phyloP scores from a whole-genome alignment of 345 rosid genomes.

The Jatropha curcas region DNA sequence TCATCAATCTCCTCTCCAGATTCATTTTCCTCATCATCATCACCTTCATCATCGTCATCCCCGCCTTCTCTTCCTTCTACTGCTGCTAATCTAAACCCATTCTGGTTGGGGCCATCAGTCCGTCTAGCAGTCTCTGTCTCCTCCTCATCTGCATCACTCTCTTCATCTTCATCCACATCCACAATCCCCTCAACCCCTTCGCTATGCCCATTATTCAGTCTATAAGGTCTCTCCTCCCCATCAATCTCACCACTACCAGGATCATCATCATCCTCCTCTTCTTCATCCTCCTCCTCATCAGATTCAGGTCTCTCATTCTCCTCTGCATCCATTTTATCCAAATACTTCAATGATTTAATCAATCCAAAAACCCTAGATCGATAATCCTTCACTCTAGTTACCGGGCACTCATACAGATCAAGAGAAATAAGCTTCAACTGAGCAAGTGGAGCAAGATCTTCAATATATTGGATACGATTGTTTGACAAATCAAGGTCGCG shows the following conservation, averaged over 20 bases:
- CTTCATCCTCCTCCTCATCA: constrained; percentile 71
- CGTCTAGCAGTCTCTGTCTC: constrained; percentile 45
- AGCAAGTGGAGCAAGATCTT: constrained; percentile 71
- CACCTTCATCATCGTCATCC: constrained; percentile 10
- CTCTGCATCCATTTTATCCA: constrained; percentile 80
- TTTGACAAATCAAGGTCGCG: constrained; percentile 74
- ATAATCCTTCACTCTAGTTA: constrained; percentile 68
- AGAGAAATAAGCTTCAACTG: constrained; percentile 63
- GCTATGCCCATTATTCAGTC: constrained; percentile 55
- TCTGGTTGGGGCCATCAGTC: constrained; percentile 37
- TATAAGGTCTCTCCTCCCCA: constrained; percentile 51
- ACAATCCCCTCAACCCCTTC: constrained; percentile 53
- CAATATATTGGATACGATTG: constrained; percentile 67
- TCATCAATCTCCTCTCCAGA: constrained; percentile 26
- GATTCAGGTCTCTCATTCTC: constrained; percentile 79
- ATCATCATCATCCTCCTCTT: constrained; percentile 66
- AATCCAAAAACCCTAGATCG: constrained; percentile 77
- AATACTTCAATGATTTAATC: constrained; percentile 69
- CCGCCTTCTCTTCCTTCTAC: constrained; percentile 15
- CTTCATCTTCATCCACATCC: constrained; percentile 57
- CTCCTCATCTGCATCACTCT: constrained; percentile 71
- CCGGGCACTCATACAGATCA: constrained; percentile 84
- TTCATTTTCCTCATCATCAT: constrained; percentile 31
- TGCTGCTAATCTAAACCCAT: constrained; percentile 46
- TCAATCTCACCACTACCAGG: constrained; percentile 70